Percentiles rank a stretch among this genome's conserved stretches.
Evolutionary conservation across 2,329 filamentous ascomycete genomes (phyloP).

Genomic region (Fusarium sp.): DNA sequence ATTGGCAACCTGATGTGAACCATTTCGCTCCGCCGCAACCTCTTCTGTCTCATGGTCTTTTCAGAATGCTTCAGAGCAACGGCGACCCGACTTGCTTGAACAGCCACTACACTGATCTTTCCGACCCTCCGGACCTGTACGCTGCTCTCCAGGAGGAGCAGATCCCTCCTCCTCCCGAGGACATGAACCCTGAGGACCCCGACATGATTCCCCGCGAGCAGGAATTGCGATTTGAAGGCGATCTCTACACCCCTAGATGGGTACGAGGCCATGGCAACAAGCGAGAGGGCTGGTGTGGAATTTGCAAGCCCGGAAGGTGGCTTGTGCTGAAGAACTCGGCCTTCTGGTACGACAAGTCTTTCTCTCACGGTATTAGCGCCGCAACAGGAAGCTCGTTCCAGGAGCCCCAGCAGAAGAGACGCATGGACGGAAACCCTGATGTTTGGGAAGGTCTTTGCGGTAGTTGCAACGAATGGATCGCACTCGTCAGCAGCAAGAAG

Average conservation of each 20-base stretch:
- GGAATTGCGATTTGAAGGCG: conserved; percentile 81
- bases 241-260: conserved; percentile 87
- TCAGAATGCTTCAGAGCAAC: conserved; percentile 81
- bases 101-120: conserved; percentile 78
- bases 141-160: conserved; percentile 81
- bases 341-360: conserved; percentile 94
- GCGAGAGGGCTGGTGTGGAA: conserved; percentile 89
- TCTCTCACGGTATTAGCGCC: conserved; percentile 87
- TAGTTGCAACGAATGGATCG: conserved; percentile 84
- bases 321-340: conserved; percentile 90
- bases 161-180: conserved; percentile 78
- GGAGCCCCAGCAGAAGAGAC: conserved; percentile 78
- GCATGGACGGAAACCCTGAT: conserved; percentile 84
- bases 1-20: conserved; percentile 63
- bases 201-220: conserved; percentile 83
- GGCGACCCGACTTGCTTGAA: conserved; percentile 75
- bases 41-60: conserved; percentile 77
- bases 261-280: conserved; percentile 88
- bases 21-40: conserved; percentile 71
- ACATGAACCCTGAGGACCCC: conserved; percentile 83
- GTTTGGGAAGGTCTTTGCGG: conserved; percentile 85
- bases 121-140: conserved; percentile 82
- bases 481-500: conserved; percentile 86
- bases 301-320: conserved; percentile 89
- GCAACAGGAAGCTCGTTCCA: conserved; percentile 84